These are phyloP conservation scores for Penicillium soppii DNA, from an alignment of 495 filamentous ascomycete species.

Conservation along the genomic window DNA sequence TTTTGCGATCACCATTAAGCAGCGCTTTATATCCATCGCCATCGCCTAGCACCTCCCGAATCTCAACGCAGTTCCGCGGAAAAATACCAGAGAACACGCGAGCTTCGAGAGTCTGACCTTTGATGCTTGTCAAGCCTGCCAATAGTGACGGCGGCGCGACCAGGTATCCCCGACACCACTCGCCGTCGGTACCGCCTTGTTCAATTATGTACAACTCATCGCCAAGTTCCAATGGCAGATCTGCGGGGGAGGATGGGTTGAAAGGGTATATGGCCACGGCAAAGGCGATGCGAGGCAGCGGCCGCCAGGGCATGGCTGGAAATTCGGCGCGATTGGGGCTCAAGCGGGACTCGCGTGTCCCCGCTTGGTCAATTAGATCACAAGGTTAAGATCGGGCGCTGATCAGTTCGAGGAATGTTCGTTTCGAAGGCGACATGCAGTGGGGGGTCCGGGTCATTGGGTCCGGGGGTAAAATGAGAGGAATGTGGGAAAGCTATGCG, in stretches of 20 bases:
- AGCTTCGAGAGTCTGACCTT: conserved; percentile 90
- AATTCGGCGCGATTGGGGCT: conserved; percentile 5
- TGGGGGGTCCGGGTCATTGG: conserved; percentile 9
- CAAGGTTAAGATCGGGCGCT: conserved; percentile 6
- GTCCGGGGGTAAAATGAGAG: conserved; percentile 4
- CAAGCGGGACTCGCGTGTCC: conserved; percentile 11
- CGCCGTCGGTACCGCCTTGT: conserved; percentile 77
- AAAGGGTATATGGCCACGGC: conserved; percentile 95
- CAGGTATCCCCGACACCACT: conserved; percentile 94
- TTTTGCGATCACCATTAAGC: conserved; percentile 35
- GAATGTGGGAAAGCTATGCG: conserved; percentile 20
- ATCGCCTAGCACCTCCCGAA: conserved; percentile 72
- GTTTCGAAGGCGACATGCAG: conserved; percentile 36
- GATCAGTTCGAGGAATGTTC: conserved; percentile 23
- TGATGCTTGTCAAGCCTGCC: conserved; percentile 85
- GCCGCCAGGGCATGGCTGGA: conserved; percentile 86
- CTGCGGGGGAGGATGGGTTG: conserved; percentile 76
- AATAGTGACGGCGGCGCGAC: conserved; percentile 91
- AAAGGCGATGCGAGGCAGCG: conserved; percentile 95
- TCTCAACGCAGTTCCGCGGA: conserved; percentile 86
- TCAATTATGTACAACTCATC: conserved; percentile 99
- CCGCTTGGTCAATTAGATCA: conserved; percentile 20
- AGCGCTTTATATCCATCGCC: conserved; percentile 38
- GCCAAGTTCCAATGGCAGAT: conserved; percentile 95
- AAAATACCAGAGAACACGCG: conserved; percentile 97